Base-by-base conservation (phyloP, 768 basidiomycete genomes). In the Pholiota molesta region DNA sequence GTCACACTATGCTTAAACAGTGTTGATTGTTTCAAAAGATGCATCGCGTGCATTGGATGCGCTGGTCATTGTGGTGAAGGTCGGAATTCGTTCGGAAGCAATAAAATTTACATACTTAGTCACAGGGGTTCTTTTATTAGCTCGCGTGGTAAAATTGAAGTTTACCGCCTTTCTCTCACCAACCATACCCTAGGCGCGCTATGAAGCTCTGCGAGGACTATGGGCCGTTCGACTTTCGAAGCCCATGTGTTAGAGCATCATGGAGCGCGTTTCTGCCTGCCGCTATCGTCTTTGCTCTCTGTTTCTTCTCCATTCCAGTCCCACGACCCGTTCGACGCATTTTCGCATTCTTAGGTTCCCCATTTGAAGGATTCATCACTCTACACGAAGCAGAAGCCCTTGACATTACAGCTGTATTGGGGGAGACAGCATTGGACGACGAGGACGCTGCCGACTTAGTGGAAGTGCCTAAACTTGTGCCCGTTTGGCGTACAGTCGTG, bases 401-500 rank as follows among this genome's bases (percentile, higher is more conserved):
- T 31, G 75, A 77, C 54, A 68, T 66, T 26, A 66, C 62, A 52
- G 56, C 65, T 23, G 65, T 61, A 3, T 57, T 31, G 0, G 71
- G 67, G 37, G 73, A 70, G 26, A 67, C 65, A 8, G 37, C 39
- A 14, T 64, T 66, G 8, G 70, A 64, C 0, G 68, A 71, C 17
- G 71, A 65, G 45, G 71, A 70, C 39, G 60, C 52, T 23, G 67
- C 62, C 51, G 64, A 61, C 28, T 58, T 53, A 26, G 42, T 66
- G 28, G 65, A 74, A 55, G 68, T 68, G 10, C 47, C 67, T 7
- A 63, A 65, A 11, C 66, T 64, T 7, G 75, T 78, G 13, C 83
- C 85, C 0, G 75, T 89, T 8, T 90, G 89, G 87, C 83, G 85
- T 42, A 84, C 86, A 1, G 63, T 86, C 47, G 65, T 84, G n/a